phyloP scores from a whole-genome alignment of 1,284 basidiomycete genomes.

The Sanghuangporus sanghuang region DNA sequence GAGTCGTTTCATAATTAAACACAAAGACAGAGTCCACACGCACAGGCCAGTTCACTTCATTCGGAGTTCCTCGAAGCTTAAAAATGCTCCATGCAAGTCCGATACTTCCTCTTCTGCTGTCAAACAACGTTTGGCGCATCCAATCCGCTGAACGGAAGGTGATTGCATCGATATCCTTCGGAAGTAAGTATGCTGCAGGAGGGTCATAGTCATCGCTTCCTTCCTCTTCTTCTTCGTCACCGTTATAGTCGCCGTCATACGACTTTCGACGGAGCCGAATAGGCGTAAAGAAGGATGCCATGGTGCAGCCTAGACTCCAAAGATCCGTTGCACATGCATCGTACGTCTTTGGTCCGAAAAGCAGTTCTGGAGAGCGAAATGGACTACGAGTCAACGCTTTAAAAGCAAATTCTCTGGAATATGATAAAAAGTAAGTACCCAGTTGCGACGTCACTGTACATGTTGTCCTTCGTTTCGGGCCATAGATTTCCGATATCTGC shows the following conservation, averaged over 20 bases:
- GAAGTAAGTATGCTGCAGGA: slow-evolving; percentile 18
- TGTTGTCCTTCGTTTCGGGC: slow-evolving; percentile 51
- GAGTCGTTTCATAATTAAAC: too few relatives aligned
- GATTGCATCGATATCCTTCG: slow-evolving; percentile 30
- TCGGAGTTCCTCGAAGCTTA: slow-evolving; percentile 71
- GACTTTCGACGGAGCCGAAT: slow-evolving; percentile 35
- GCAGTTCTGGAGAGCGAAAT: slow-evolving; percentile 87
- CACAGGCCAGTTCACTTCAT: slow-evolving; percentile 65
- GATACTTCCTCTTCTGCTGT: slow-evolving; percentile 67
- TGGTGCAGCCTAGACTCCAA: slow-evolving; percentile 77
- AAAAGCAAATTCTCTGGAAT: background rate
- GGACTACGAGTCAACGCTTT: slow-evolving; percentile 38
- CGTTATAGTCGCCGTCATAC: slow-evolving; percentile 27
- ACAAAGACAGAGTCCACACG: slow-evolving; percentile 23
- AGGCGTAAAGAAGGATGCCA: slow-evolving; percentile 79
- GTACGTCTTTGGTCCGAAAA: slow-evolving; percentile 75
- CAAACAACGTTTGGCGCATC: slow-evolving; percentile 61
- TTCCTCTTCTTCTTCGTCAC: slow-evolving; percentile 19
- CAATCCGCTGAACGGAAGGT: slow-evolving; percentile 31
- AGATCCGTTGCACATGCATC: slow-evolving; percentile 73
- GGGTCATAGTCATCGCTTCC: slow-evolving; percentile 10
- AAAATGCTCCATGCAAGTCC: slow-evolving; percentile 85
- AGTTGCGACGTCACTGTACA: slow-evolving; percentile 83
- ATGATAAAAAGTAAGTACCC: slow-evolving; percentile 42
- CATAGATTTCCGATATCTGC: slow-evolving; percentile 36